Evolutionary conservation across 2,329 filamentous ascomycete genomes (phyloP).

Genomic region (Sclerotinia minor): DNA sequence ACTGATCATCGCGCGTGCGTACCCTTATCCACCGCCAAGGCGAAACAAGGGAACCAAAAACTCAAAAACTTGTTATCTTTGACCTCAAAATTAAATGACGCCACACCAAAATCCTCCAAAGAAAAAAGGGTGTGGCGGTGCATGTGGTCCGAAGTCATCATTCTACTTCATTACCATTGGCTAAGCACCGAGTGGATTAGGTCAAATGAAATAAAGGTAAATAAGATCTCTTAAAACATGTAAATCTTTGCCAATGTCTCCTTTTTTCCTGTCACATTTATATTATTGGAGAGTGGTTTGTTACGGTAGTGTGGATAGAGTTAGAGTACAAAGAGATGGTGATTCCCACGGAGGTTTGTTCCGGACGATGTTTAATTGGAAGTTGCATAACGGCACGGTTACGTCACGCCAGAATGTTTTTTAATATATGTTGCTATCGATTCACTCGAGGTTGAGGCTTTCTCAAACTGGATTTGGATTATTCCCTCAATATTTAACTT

Average conservation of each 20-base stretch:
- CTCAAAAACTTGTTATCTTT: slow-evolving; percentile 11
- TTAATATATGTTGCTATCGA: slow-evolving; percentile 5
- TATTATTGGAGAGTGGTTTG: neutral
- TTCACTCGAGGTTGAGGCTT: neutral
- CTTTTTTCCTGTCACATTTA: neutral
- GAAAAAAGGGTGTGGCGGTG: neutral
- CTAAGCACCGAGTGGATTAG: neutral
- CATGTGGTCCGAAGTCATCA: neutral
- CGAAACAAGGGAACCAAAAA: neutral
- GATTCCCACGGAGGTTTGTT: neutral
- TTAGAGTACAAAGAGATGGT: neutral
- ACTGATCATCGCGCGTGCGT: slow-evolving; percentile 6
- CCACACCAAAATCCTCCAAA: neutral
- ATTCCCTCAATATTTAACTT: neutral
- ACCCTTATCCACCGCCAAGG: neutral
- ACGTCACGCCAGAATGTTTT: slow-evolving; percentile 10
- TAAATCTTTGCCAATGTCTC: neutral
- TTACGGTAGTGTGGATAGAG: too few relatives aligned
- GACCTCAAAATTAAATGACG: neutral
- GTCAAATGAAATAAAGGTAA: neutral
- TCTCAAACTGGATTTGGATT: neutral
- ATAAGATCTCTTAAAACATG: neutral
- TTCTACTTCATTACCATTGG: neutral
- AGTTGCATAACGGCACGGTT: neutral
- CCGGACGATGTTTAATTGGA: neutral